Evolutionary conservation across 441 rosid genomes (phyloP).

Genomic region (Adansonia grandidieri): DNA sequence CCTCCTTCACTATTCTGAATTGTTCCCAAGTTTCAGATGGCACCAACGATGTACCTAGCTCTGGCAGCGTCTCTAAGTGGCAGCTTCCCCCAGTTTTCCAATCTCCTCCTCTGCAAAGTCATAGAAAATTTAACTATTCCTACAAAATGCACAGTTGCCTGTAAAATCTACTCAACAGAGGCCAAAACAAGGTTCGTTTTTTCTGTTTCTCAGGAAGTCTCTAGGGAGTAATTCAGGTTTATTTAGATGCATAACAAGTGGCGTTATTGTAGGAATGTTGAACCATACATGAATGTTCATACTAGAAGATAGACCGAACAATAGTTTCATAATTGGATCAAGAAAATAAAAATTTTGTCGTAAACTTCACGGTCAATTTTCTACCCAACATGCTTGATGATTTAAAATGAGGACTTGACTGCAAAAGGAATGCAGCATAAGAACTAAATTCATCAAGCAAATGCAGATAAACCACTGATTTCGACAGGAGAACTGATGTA

Average conservation of each 20-base stretch:
- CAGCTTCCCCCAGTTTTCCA: constrained; percentile 89
- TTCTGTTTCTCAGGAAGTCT: background rate
- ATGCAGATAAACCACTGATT: too few relatives aligned
- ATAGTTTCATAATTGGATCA: background rate
- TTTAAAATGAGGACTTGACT: background rate
- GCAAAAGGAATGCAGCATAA: background rate
- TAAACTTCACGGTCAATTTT: background rate
- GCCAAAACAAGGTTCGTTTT: background rate
- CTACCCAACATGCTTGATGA: background rate
- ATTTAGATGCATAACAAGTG: background rate
- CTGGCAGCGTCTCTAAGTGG: constrained; percentile 81
- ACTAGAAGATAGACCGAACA: background rate
- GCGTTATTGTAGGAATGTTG: background rate
- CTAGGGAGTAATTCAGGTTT: background rate
- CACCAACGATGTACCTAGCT: constrained; percentile 54
- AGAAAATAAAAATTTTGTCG: background rate
- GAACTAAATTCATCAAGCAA: too few relatives aligned
- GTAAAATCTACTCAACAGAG: background rate
- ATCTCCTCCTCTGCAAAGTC: constrained; percentile 70
- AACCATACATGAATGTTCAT: background rate
- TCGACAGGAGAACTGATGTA: too few relatives aligned
- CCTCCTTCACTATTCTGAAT: constrained; percentile 48
- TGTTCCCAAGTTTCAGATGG: constrained; percentile 64
- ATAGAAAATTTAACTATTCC: constrained; percentile 11
- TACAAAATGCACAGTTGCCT: too few relatives aligned